Evolutionary conservation across 306 rosid genomes (phyloP).

Genomic region (Astragalus glycyphyllos): DNA sequence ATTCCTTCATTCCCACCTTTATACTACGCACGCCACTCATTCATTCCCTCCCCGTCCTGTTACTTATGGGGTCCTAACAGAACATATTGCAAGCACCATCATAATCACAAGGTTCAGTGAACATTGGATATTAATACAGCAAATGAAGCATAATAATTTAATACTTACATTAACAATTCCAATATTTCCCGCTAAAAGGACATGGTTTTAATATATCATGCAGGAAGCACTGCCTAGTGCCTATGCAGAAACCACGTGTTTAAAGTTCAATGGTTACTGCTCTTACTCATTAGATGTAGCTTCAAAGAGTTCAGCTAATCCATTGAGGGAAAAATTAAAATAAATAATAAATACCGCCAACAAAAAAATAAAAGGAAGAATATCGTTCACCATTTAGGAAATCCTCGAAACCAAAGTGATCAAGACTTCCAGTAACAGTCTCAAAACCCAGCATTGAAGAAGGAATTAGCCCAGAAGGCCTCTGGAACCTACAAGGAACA

Average conservation of each 20-base stretch:
- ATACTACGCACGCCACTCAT: too few species aligned
- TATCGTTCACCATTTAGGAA: slow-evolving; percentile 64
- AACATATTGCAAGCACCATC: neutral
- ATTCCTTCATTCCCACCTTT: too few species aligned
- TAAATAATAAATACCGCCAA: neutral
- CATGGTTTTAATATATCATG: slow-evolving; percentile 14
- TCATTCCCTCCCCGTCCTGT: too few species aligned
- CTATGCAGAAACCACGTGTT: slow-evolving; percentile 1
- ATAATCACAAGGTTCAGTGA: slow-evolving; percentile 13
- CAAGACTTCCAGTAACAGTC: slow-evolving; percentile 71
- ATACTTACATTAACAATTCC: neutral
- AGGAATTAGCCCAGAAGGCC: slow-evolving; percentile 79
- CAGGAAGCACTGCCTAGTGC: neutral
- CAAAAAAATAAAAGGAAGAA: neutral
- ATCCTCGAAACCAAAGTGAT: slow-evolving; percentile 78
- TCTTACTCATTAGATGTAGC: slow-evolving; percentile 38
- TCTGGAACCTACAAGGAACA: slow-evolving; percentile 55
- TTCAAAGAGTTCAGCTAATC: neutral
- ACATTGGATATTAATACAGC: slow-evolving; percentile 2
- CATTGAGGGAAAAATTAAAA: neutral
- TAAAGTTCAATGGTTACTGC: neutral
- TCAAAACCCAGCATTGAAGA: slow-evolving; percentile 94
- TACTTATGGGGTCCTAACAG: too few species aligned
- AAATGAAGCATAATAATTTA: slow-evolving; percentile 11
- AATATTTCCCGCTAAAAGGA: slow-evolving; percentile 48